A percentile compares a stretch with the other conserved stretches of the same genome.
These are phyloP conservation scores for Kazachstania psychrophila DNA, from an alignment of 805 yeast species.

Conservation along the genomic window DNA sequence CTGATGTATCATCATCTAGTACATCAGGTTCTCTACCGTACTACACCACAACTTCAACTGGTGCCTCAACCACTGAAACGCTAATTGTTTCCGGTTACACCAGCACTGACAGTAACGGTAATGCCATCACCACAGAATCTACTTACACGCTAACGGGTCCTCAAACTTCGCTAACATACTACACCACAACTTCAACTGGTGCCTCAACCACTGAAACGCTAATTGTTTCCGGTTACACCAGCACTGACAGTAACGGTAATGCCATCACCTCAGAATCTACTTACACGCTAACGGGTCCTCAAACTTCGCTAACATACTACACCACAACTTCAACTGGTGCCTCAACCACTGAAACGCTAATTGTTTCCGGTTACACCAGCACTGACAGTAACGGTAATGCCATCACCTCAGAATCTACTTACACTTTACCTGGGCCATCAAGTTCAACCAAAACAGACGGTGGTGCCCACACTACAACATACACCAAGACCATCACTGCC, in stretches of 20 bases:
- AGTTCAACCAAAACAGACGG: too few species aligned
- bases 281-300: too few species aligned
- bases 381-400: conserved; percentile 2
- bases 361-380: conserved; percentile 1
- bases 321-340: conserved; percentile 1
- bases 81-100: conserved; percentile 2
- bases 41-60: conserved; percentile 4
- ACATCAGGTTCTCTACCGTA: conserved; percentile 1
- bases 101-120: conserved; percentile 1
- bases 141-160: conserved; percentile 1
- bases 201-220: not conserved
- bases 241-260: not conserved
- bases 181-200: not conserved
- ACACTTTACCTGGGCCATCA: too few species aligned
- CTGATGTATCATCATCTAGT: too few species aligned
- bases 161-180: too few species aligned
- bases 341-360: not conserved
- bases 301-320: conserved; percentile 1
- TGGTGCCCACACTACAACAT: not conserved
- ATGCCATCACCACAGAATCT: conserved; percentile 1
- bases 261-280: not conserved
- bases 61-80: not conserved
- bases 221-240: too few species aligned
- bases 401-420: conserved; percentile 1
- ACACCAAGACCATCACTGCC: conserved; percentile 3